Conservation (phyloP, 345 rosid genomes). For the Boechera divaricarpa region DNA sequence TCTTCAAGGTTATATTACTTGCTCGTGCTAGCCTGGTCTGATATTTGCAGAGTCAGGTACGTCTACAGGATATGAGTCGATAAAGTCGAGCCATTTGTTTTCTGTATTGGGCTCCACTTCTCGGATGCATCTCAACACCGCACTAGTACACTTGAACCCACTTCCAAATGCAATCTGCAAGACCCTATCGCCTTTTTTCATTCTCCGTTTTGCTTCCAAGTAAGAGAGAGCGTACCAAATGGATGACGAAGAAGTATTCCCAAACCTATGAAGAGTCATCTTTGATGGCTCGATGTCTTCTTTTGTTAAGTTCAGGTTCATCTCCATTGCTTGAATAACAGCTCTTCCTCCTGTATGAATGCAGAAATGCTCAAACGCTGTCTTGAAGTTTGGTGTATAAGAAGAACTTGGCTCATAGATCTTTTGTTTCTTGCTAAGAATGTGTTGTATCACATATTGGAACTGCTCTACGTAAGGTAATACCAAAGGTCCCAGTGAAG, state of each 20-base stretch:
- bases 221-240: conserved; percentile 63
- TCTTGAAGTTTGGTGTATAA: conserved; percentile 63
- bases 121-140: conserved; percentile 59
- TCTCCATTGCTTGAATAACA: conserved; percentile 57
- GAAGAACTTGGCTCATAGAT: conserved; percentile 36
- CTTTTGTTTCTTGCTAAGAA: conserved; percentile 49
- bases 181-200: conserved; percentile 56
- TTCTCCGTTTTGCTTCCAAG: conserved; percentile 55
- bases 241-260: conserved; percentile 70
- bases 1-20: conserved; percentile 32
- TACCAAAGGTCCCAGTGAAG: conserved; percentile 54
- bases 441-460: conserved; percentile 37
- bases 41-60: conserved; percentile 37
- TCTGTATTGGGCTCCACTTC: conserved; percentile 39
- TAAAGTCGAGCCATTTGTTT: conserved; percentile 56
- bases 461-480: conserved; percentile 59
- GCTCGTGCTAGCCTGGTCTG: conserved; percentile 22
- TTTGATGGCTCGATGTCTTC: conserved; percentile 64
- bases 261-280: conserved; percentile 65
- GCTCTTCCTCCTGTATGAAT: conserved; percentile 73
- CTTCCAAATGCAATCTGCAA: conserved; percentile 78
- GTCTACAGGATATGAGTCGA: conserved; percentile 51
- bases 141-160: conserved; percentile 65
- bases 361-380: conserved; percentile 66
- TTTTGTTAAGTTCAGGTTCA: conserved; percentile 51